Conservation (phyloP, 1,284 basidiomycete genomes). For the Cerioporus squamosus region DNA sequence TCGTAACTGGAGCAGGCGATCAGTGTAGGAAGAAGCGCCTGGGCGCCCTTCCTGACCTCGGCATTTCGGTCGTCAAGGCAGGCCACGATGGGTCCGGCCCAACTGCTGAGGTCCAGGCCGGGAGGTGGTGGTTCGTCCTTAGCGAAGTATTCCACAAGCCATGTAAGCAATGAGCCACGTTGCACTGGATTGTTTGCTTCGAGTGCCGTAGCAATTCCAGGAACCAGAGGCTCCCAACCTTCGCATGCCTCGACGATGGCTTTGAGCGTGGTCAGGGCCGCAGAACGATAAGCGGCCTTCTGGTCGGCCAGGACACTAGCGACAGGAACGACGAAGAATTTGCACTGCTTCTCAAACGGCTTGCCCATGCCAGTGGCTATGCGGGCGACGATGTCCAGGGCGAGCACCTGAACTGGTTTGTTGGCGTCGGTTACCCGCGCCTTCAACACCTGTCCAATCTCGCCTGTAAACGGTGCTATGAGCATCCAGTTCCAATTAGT, state of each 20-base stretch:
- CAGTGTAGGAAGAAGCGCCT: conserved; percentile 80
- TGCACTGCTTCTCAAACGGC: conserved; percentile 90
- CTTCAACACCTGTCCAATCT: conserved; percentile 90
- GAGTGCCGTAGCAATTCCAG: conserved; percentile 78
- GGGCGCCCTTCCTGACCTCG: conserved; percentile 92
- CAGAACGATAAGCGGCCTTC: conserved; percentile 85
- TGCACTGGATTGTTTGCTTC: conserved; percentile 91
- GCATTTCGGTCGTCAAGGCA: conserved; percentile 92
- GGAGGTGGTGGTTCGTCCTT: conserved; percentile 59
- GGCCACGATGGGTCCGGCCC: conserved; percentile 73
- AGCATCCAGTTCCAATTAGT: neutral
- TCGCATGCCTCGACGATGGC: conserved; percentile 88
- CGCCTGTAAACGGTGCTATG: conserved; percentile 54
- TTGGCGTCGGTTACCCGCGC: conserved; percentile 91
- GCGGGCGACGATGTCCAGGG: conserved; percentile 88
- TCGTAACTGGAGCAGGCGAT: conserved; percentile 84
- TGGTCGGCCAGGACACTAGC: conserved; percentile 91
- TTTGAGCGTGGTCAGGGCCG: conserved; percentile 80
- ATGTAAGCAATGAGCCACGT: conserved; percentile 82
- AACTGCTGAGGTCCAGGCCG: conserved; percentile 75
- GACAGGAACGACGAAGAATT: conserved; percentile 79
- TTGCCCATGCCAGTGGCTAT: conserved; percentile 95
- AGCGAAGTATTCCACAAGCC: conserved; percentile 85
- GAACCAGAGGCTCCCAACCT: conserved; percentile 81
- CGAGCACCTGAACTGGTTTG: conserved; percentile 89